A percentile compares a stretch with the other conserved stretches of the same genome.
Conservation (phyloP, 140 eudicot genomes). For the Anethum foeniculum region DNA sequence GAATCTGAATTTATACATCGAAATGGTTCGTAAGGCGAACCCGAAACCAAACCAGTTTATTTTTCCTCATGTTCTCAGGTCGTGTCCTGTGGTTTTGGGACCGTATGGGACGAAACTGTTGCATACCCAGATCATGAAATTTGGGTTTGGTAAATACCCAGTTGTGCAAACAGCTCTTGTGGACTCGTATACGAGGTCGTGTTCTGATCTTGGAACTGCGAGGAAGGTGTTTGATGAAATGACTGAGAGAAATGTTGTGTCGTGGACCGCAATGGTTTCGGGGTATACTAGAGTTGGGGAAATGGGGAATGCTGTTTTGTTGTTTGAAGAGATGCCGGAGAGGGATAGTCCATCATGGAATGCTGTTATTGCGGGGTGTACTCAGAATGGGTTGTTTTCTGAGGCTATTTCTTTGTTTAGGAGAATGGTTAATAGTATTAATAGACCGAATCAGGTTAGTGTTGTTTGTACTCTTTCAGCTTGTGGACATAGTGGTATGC, state of each 20-base stretch:
- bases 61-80: conserved; percentile 54
- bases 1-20: conserved; percentile 36
- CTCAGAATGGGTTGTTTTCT: conserved; percentile 66
- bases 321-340: conserved; percentile 72
- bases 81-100: conserved; percentile 51
- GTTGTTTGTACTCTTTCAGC: conserved; percentile 59
- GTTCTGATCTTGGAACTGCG: conserved; percentile 40
- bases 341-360: conserved; percentile 75
- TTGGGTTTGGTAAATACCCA: conserved; percentile 67
- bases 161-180: conserved; percentile 73
- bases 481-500: conserved; percentile 70
- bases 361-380: conserved; percentile 63
- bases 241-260: conserved; percentile 66
- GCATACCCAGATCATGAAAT: conserved; percentile 63
- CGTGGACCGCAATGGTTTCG: conserved; percentile 84
- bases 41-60: conserved; percentile 58
- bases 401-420: conserved; percentile 60
- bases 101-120: conserved; percentile 44
- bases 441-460: conserved; percentile 63
- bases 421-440: conserved; percentile 40
- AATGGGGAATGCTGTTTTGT: conserved; percentile 50
- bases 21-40: conserved; percentile 38
- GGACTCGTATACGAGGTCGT: conserved; percentile 51
- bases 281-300: conserved; percentile 74
- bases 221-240: conserved; percentile 77